These are phyloP conservation scores for Neurospora sp. DNA, from an alignment of 495 filamentous ascomycete species.

Conservation along the genomic window DNA sequence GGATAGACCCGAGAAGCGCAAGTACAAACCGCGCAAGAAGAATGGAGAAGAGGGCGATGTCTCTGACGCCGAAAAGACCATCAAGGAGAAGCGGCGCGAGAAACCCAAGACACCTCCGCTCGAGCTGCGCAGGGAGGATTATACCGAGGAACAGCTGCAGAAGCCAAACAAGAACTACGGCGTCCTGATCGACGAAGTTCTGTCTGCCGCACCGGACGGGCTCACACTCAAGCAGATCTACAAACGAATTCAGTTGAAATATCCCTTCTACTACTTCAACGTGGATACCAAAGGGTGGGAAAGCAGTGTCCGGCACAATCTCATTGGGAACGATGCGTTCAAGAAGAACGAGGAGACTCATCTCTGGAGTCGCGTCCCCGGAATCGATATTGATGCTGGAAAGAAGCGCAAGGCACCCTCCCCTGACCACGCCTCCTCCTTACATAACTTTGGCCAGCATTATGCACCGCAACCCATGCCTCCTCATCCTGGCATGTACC, in stretches of 20 bases:
- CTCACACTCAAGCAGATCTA: conserved; percentile 93
- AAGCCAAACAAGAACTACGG: conserved; percentile 85
- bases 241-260: conserved; percentile 72
- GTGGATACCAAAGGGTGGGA: conserved; percentile 85
- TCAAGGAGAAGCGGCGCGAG: conserved; percentile 49
- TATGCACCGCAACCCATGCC: conserved; percentile 13
- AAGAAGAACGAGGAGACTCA: conserved; percentile 60
- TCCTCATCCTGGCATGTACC: conserved; percentile 21
- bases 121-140: conserved; percentile 58
- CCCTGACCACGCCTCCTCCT: conserved; percentile 26
- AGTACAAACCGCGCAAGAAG: conserved; percentile 68
- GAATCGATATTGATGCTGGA: conserved; percentile 39
- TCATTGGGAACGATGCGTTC: conserved; percentile 82
- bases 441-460: conserved; percentile 18
- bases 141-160: conserved; percentile 72
- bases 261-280: conserved; percentile 82
- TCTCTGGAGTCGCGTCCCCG: conserved; percentile 39
- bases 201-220: conserved; percentile 60
- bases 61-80: conserved; percentile 34
- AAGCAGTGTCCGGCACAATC: conserved; percentile 91
- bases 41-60: conserved; percentile 39
- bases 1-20: conserved; percentile 59
- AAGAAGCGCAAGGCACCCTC: conserved; percentile 42
- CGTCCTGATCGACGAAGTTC: conserved; percentile 79
- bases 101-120: conserved; percentile 51